Evolutionary conservation across 2,329 filamentous ascomycete genomes (phyloP).

Genomic region (Colletotrichum sojae): DNA sequence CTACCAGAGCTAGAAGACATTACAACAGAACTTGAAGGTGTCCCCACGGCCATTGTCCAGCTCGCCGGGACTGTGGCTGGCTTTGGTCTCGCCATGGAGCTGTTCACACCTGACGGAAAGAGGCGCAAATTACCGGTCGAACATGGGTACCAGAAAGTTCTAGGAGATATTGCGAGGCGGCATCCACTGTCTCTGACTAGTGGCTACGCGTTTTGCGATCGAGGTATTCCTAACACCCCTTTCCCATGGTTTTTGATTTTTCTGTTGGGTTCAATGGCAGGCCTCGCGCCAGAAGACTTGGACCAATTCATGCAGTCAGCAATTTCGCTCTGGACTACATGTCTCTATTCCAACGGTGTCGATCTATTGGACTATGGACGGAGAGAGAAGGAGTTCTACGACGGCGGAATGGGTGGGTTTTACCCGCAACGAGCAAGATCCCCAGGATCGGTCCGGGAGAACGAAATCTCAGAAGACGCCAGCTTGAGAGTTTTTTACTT

Average conservation of each 20-base stretch:
- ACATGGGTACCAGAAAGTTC: not conserved
- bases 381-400: conserved; percentile 21
- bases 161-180: not conserved
- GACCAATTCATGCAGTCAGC: not conserved
- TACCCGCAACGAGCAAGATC: not conserved
- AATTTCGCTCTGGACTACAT: not conserved
- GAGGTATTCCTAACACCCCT: too few species aligned
- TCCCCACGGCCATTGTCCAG: too few species aligned
- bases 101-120: too few species aligned
- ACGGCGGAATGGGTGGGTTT: accelerated
- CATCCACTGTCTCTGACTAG: not conserved
- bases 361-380: conserved; percentile 46
- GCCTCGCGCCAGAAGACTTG: not conserved
- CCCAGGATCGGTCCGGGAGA: accelerated
- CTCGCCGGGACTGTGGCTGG: too few species aligned
- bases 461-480: accelerated
- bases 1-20: not conserved
- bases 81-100: too few species aligned
- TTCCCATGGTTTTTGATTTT: too few species aligned
- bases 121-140: too few species aligned
- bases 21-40: too few species aligned
- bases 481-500: accelerated
- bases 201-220: too few species aligned
- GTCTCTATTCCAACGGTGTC: conserved; percentile 4
- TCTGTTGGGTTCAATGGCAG: too few species aligned